Evolutionary conservation across 2,329 filamentous ascomycete species (phyloP).

Genomic region (Blumeria hordei): DNA sequence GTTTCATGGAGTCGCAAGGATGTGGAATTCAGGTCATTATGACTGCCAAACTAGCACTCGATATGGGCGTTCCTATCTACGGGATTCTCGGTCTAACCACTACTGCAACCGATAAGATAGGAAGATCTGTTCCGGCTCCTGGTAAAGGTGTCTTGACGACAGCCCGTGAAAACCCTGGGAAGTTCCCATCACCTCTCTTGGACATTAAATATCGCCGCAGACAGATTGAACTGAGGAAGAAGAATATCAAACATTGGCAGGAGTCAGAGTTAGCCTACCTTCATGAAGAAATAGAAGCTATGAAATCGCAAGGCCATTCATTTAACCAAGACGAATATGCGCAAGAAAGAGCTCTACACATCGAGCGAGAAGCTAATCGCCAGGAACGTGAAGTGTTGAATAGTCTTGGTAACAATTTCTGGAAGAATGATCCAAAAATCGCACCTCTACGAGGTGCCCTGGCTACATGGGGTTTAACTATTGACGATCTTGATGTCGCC

Average conservation of each 20-base stretch:
- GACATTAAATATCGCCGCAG: constrained; percentile 95
- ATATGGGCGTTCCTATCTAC: constrained; percentile 97
- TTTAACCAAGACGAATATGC: constrained; percentile 72
- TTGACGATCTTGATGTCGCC: constrained; percentile 83
- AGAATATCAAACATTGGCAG: constrained; percentile 89
- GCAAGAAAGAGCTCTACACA: constrained; percentile 62
- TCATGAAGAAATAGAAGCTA: constrained; percentile 74
- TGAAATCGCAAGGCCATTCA: constrained; percentile 53
- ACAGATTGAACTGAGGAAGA: constrained; percentile 81
- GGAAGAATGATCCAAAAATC: constrained; percentile 85
- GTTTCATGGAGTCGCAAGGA: constrained; percentile 98
- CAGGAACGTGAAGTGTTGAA: constrained; percentile 84
- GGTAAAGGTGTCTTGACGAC: constrained; percentile 93
- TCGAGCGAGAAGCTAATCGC: constrained; percentile 64
- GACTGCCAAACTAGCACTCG: constrained; percentile 82
- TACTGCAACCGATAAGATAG: constrained; percentile 97
- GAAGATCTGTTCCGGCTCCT: constrained; percentile 84
- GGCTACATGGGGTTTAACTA: constrained; percentile 92
- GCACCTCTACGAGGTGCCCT: constrained; percentile 87
- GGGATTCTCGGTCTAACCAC: constrained; percentile 82
- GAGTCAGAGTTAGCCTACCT: constrained; percentile 85
- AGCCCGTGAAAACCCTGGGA: constrained; percentile 71
- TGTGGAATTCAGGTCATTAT: constrained; percentile 97
- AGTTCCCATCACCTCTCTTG: constrained; percentile 82
- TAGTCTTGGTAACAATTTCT: constrained; percentile 95